Conservation (phyloP, 169 alveolate genomes). For the Eimeria maxima region DNA sequence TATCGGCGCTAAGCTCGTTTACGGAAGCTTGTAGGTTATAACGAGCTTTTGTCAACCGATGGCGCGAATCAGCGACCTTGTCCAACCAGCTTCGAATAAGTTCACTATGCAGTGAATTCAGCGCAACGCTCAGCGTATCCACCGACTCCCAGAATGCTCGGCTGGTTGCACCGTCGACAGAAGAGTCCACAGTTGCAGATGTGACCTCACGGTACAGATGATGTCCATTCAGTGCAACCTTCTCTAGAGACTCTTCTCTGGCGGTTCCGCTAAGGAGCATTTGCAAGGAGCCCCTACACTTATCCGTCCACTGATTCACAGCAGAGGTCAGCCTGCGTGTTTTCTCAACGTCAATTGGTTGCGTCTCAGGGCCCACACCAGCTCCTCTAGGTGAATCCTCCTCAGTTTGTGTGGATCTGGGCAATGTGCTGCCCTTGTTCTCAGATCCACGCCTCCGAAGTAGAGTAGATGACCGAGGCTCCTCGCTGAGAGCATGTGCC, state of each 20-base stretch:
- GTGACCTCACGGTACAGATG: neutral
- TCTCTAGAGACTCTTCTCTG: neutral
- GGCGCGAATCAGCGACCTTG: neutral
- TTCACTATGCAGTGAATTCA: neutral
- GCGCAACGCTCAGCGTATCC: neutral
- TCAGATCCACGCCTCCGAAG: neutral
- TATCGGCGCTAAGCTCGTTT: neutral
- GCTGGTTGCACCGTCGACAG: neutral
- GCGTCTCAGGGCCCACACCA: neutral
- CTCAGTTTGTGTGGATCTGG: neutral
- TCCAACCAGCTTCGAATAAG: neutral
- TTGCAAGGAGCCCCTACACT: neutral
- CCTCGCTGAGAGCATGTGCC: neutral
- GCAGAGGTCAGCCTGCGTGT: neutral
- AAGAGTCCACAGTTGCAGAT: neutral
- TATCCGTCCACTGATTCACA: neutral
- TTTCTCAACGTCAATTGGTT: neutral
- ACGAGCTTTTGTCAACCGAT: neutral
- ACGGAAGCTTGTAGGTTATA: neutral
- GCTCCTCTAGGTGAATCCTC: neutral
- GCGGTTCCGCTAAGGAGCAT: neutral
- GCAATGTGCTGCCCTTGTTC: neutral
- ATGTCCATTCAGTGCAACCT: neutral
- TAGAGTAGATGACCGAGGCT: neutral
- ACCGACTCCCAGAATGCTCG: neutral